phyloP scores from a whole-genome alignment of 257 asterid genomes.

The Jaltomata sinuosa region DNA sequence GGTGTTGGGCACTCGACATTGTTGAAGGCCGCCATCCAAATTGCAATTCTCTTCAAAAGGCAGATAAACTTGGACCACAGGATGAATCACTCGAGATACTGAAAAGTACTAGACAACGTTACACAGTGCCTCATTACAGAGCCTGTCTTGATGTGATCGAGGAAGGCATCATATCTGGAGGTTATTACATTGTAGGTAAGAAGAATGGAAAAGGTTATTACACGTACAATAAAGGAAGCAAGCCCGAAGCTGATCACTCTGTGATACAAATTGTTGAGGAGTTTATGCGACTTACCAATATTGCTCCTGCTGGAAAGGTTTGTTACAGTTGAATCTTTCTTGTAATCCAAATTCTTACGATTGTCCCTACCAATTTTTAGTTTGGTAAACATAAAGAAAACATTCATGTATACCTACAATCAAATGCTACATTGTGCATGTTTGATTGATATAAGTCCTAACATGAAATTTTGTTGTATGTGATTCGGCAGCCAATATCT shows the following conservation, averaged over 20 bases:
- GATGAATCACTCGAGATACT: constrained; percentile 38
- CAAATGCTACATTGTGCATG: not conserved
- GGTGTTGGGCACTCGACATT: constrained; percentile 51
- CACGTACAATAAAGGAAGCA: not conserved
- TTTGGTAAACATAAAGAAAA: not conserved
- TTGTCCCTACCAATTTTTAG: not conserved
- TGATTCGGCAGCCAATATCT: not conserved
- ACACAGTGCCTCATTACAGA: constrained; percentile 18
- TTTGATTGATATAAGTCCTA: not conserved
- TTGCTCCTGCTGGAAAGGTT: constrained; percentile 6
- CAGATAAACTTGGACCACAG: constrained; percentile 39
- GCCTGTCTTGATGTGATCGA: constrained; percentile 50
- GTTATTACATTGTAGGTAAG: constrained; percentile 11
- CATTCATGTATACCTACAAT: not conserved
- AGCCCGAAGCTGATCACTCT: constrained; percentile 1
- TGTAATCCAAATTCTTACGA: not conserved
- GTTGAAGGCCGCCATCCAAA: constrained; percentile 31
- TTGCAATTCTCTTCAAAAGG: constrained; percentile 36
- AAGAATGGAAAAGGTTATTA: constrained; percentile 4
- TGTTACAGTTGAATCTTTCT: not conserved
- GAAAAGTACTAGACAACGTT: constrained; percentile 24
- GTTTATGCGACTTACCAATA: not conserved
- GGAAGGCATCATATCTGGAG: constrained; percentile 42
- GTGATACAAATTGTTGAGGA: not conserved
- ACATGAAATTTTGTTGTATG: not conserved